Evolutionary conservation across 1,284 basidiomycete genomes (phyloP), one percentile per base, ranked within the genome.

Genomic region (Ustilago esculenta): DNA sequence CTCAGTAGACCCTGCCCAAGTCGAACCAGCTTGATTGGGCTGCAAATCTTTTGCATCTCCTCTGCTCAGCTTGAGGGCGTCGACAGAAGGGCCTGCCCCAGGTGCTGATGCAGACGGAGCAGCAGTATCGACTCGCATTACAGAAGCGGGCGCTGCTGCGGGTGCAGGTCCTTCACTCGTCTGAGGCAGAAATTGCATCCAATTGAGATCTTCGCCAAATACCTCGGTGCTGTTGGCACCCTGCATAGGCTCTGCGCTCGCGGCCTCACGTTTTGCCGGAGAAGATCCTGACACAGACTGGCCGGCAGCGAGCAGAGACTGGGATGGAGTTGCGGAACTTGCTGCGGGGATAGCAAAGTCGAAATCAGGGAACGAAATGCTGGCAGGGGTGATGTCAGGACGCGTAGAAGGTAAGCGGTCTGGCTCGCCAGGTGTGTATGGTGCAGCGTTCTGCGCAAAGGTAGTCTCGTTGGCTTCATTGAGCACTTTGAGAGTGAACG

Each of bases 401-500:
- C 54, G 44, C 7, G 50, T 42, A 5, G 53, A 47, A 7, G 65
- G 27, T 4, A 46, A 17, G 17, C 33, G 47, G 9, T 54, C 59
- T 9, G 41, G 27, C 27, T 63, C 58, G 29, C 54, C 58, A 1
- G 59, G 66, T 14, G 54, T 57, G 40, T 51, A 64, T 0, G 59
- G 54, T 11, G 51, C 29, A 17, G 46, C 23, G 30, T 15, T 37
- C 24, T 55, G 54, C 10, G 50, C 39, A 21, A 42, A 27, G 10
- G 51, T 27, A 12, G 50, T 46, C 37, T 65, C 61, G 30, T 64
- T 64, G 40, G 59, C 59, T 17, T 69, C 66, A 33, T 52, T 58
- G 35, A 69, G 59, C 14, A 64, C 55, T 34, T 59, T 58, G 37
- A 69, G 51, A 5, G 66, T 55, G 55, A 69, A 69, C 3, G 66